Percentiles rank a stretch among this genome's conserved stretches.
Evolutionary conservation across 768 basidiomycete species (phyloP).

Genomic region (Hortiboletus campestris): DNA sequence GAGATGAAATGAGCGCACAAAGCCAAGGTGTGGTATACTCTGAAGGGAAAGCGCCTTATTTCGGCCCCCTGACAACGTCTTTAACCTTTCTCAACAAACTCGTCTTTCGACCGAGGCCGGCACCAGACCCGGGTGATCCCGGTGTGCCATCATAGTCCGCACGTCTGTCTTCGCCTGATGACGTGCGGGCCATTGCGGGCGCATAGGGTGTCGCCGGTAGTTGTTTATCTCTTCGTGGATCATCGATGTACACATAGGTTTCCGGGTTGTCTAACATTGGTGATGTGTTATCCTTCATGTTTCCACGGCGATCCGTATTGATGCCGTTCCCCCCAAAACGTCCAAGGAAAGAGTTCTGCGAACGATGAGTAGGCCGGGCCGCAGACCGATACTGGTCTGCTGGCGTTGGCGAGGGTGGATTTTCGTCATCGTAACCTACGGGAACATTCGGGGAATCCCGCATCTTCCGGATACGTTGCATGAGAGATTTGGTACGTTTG

Average conservation of each 20-base stretch:
- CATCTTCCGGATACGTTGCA: slow-evolving; percentile 89
- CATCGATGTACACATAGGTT: slow-evolving; percentile 66
- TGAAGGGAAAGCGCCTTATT: slow-evolving; percentile 25
- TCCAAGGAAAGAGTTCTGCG: slow-evolving; percentile 76
- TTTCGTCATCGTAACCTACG: slow-evolving; percentile 45
- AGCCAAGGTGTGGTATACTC: slow-evolving; percentile 6
- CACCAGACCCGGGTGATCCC: slow-evolving; percentile 37
- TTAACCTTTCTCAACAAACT: slow-evolving; percentile 81
- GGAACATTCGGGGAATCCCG: slow-evolving; percentile 83
- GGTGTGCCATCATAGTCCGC: slow-evolving; percentile 52
- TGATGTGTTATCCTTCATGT: slow-evolving; percentile 35
- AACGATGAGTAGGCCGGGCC: slow-evolving; percentile 62
- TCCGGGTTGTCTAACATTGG: slow-evolving; percentile 40
- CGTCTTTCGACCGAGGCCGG: slow-evolving; percentile 64
- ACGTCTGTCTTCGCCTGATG: slow-evolving; percentile 30
- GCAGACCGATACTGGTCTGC: slow-evolving; percentile 27
- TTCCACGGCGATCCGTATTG: slow-evolving; percentile 32
- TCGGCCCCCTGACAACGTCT: slow-evolving; percentile 61
- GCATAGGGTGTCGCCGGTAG: slow-evolving; percentile 43
- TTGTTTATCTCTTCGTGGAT: slow-evolving; percentile 51
- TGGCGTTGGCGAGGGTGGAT: slow-evolving; percentile 45
- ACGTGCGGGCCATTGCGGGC: slow-evolving; percentile 21
- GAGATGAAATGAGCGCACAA: slow-evolving; percentile 4
- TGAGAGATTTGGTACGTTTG: slow-evolving; percentile 77
- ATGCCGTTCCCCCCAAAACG: slow-evolving; percentile 48